phyloP scores from a whole-genome alignment of 148 eudicot species.

The Oxyria digyna region DNA sequence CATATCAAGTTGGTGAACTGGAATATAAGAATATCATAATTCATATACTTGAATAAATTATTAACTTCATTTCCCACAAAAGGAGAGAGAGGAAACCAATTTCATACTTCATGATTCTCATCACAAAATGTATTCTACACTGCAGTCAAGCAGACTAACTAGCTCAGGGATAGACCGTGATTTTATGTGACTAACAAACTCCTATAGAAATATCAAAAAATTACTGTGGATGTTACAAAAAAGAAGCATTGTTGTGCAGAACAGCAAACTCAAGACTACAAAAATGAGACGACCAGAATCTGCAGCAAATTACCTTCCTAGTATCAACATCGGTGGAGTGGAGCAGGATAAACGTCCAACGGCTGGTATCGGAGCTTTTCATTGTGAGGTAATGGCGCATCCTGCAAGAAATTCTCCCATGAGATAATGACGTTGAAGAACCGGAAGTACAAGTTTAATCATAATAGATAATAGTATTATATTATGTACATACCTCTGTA shows the following conservation, averaged over 20 bases:
- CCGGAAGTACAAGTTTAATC: neutral
- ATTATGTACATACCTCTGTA: constrained; percentile 32
- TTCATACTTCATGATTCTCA: neutral
- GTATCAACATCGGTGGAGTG: constrained; percentile 63
- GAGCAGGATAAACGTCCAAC: constrained; percentile 71
- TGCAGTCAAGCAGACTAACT: neutral
- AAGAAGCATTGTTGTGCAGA: neutral
- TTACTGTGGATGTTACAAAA: neutral
- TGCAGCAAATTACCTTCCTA: neutral
- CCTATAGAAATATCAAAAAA: neutral
- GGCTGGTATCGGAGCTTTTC: constrained; percentile 43
- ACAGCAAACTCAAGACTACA: too few species aligned
- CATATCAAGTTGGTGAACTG: too few species aligned
- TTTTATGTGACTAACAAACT: neutral
- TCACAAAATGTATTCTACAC: neutral
- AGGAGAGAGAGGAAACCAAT: neutral
- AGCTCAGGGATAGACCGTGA: neutral
- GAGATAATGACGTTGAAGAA: neutral
- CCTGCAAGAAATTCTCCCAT: constrained; percentile 28
- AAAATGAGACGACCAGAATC: too few species aligned
- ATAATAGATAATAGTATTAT: neutral
- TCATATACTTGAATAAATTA: neutral
- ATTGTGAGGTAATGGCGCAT: constrained; percentile 62
- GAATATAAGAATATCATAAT: neutral
- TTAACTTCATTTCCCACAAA: neutral